Evolutionary conservation across 2,329 filamentous ascomycete species (phyloP).

Genomic region (Alternaria infectoria): DNA sequence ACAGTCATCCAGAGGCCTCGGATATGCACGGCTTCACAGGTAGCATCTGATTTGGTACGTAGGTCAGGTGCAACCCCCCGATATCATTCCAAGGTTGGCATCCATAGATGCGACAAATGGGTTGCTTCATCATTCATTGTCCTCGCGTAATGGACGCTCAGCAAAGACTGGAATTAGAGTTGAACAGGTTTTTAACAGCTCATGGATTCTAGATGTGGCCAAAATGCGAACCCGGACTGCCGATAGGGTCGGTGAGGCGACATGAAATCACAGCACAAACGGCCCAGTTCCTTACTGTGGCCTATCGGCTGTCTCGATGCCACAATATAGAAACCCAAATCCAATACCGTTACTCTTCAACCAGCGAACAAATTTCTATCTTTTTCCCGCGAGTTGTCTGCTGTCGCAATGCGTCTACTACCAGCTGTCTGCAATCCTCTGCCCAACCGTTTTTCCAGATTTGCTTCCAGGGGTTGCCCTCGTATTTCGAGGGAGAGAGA

Average conservation of each 20-base stretch:
- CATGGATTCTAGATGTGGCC: neutral
- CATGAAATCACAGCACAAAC: neutral
- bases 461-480: neutral
- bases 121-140: too few relatives aligned
- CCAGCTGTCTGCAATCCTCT: neutral
- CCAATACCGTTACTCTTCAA: neutral
- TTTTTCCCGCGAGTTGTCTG: neutral
- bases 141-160: neutral
- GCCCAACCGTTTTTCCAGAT: neutral
- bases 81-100: too few relatives aligned
- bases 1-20: neutral
- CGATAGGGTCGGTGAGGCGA: neutral
- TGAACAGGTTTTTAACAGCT: neutral
- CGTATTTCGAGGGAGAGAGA: neutral
- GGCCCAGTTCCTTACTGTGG: neutral
- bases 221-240: neutral
- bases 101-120: too few relatives aligned
- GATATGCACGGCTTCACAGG: neutral
- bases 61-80: too few relatives aligned
- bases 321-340: neutral
- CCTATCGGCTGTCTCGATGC: neutral
- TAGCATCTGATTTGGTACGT: neutral
- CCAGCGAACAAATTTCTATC: neutral
- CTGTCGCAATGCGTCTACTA: neutral
- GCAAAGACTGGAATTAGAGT: neutral